These are phyloP conservation scores for Rhododendron griersonianum DNA, from an alignment of 148 eudicot species.

Conservation along the genomic window DNA sequence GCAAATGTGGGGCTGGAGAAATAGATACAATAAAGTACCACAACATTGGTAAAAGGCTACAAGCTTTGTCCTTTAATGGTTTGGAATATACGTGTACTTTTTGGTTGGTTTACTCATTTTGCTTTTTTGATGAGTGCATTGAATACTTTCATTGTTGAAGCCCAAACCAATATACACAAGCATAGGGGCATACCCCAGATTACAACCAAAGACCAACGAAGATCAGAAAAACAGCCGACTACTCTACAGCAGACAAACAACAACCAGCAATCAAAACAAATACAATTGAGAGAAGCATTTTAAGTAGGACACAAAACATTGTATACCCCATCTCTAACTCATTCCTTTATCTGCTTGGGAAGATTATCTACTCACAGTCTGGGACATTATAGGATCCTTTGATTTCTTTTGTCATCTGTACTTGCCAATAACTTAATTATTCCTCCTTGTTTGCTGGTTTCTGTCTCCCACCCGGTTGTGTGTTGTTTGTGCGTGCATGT, in stretches of 20 bases:
- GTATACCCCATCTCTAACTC: too few relatives aligned
- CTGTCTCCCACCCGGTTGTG: background rate
- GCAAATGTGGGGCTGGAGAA: too few relatives aligned
- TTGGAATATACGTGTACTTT: background rate
- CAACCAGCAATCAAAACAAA: too few relatives aligned
- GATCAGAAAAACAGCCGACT: background rate
- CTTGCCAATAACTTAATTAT: background rate
- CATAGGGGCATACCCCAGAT: background rate
- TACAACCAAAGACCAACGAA: background rate
- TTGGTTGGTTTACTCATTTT: background rate
- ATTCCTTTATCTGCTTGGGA: too few relatives aligned
- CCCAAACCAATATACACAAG: background rate
- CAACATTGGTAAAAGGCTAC: background rate
- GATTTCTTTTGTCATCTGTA: background rate
- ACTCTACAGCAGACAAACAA: background rate
- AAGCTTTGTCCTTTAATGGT: background rate
- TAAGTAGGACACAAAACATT: too few relatives aligned
- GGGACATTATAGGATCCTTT: too few relatives aligned
- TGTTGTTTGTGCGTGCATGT: background rate
- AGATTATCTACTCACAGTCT: too few relatives aligned
- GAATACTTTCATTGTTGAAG: background rate
- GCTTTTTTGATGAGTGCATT: background rate
- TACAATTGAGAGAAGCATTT: too few relatives aligned
- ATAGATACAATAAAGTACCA: background rate
- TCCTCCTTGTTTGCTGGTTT: background rate